These are phyloP conservation scores for Lipomyces spencermartinsiae DNA, from an alignment of 805 yeast species.

Conservation along the genomic window DNA sequence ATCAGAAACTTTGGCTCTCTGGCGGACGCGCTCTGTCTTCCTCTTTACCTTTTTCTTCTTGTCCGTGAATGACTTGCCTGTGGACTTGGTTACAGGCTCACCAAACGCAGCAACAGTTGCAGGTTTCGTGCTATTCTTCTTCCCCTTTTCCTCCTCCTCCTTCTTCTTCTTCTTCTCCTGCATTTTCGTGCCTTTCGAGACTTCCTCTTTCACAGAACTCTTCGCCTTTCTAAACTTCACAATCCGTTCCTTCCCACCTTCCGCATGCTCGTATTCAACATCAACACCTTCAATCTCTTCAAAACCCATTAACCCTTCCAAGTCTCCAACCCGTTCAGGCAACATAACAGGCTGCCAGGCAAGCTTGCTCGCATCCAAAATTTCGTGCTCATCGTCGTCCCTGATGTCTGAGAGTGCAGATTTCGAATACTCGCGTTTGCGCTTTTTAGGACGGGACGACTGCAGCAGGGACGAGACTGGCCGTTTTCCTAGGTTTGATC, in stretches of 20 bases:
- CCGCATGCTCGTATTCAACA: constrained; percentile 74
- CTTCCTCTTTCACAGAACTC: constrained; percentile 49
- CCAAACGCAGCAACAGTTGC: constrained; percentile 28
- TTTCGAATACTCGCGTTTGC: neutral
- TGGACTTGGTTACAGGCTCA: constrained; percentile 15
- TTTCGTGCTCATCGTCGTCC: constrained; percentile 1
- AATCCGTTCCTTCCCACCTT: constrained; percentile 43
- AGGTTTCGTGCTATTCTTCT: constrained; percentile 40
- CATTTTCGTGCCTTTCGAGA: constrained; percentile 35
- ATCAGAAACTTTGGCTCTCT: constrained; percentile 7
- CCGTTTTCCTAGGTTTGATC: neutral
- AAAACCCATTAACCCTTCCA: constrained; percentile 88
- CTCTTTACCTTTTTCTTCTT: constrained; percentile 17
- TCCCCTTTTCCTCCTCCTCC: constrained; percentile 38
- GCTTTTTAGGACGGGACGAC: neutral
- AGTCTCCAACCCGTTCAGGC: constrained; percentile 83
- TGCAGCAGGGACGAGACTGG: neutral
- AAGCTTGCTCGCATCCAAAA: constrained; percentile 24
- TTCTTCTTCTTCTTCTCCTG: constrained; percentile 34
- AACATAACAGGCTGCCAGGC: constrained; percentile 82
- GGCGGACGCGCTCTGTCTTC: constrained; percentile 9
- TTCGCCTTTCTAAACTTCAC: constrained; percentile 39
- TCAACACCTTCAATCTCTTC: constrained; percentile 95
- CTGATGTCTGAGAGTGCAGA: neutral
- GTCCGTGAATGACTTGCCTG: constrained; percentile 17